Percentiles rank a stretch among this genome's conserved stretches.
These are phyloP conservation scores for Leptomonas seymouri DNA, from an alignment of 208 protist species.

Conservation along the genomic window DNA sequence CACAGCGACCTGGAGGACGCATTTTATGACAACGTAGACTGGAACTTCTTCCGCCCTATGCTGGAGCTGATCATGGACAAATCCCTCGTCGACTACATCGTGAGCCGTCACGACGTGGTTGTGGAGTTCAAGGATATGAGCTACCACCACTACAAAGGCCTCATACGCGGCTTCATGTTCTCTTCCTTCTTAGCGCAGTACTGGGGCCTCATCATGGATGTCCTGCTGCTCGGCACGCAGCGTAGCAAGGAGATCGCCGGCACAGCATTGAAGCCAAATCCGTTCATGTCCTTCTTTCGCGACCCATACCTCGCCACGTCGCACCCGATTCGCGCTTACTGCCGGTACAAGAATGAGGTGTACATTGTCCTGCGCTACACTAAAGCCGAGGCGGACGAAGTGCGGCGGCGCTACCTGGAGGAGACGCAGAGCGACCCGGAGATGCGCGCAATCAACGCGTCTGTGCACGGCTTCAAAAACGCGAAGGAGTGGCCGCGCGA, in stretches of 20 bases:
- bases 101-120: slow-evolving; percentile 99
- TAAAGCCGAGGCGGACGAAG: slow-evolving; percentile 97
- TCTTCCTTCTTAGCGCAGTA: slow-evolving; percentile 99
- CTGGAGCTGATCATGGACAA: slow-evolving; percentile 99
- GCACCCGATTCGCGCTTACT: slow-evolving; percentile 99
- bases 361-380: slow-evolving; percentile 98
- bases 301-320: slow-evolving; percentile 94
- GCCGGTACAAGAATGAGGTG: slow-evolving; percentile 97
- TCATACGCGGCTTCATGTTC: slow-evolving; percentile 99
- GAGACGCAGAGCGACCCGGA: slow-evolving; percentile 99
- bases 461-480: slow-evolving; percentile 99
- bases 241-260: slow-evolving; percentile 99
- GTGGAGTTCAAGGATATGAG: slow-evolving; percentile 99
- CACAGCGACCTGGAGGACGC: slow-evolving; percentile 97
- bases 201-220: slow-evolving; percentile 99
- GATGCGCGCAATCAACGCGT: slow-evolving; percentile 95
- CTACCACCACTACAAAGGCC: slow-evolving; percentile 99
- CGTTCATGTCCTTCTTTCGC: slow-evolving; percentile 97
- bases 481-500: slow-evolving; percentile 99
- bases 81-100: slow-evolving; percentile 99
- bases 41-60: slow-evolving; percentile 99
- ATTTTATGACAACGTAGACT: slow-evolving; percentile 99
- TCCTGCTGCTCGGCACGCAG: slow-evolving; percentile 98
- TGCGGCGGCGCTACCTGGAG: slow-evolving; percentile 99
- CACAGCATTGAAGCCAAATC: slow-evolving; percentile 97